These are phyloP conservation scores for Erysimum cheiri DNA, from an alignment of 441 rosid species.

Conservation along the genomic window DNA sequence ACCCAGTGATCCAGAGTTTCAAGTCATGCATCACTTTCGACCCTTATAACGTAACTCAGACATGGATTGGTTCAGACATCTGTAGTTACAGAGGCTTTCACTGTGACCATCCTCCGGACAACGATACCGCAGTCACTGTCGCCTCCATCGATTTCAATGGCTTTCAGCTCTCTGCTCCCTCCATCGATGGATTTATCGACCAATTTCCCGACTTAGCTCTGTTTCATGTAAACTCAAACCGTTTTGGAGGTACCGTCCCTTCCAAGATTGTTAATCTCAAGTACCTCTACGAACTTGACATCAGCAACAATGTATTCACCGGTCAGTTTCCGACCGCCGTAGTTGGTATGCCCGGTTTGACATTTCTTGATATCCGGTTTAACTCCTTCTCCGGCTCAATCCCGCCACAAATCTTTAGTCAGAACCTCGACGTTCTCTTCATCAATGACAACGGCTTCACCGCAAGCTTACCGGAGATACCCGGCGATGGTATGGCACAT, in stretches of 20 bases:
- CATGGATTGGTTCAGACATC: conserved; percentile 78
- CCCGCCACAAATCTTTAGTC: conserved; percentile 73
- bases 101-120: conserved; percentile 84
- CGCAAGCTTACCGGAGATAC: conserved; percentile 56
- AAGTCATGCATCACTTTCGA: conserved; percentile 74
- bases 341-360: conserved; percentile 60
- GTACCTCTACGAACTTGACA: conserved; percentile 83
- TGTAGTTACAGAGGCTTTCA: conserved; percentile 81
- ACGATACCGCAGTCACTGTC: conserved; percentile 66
- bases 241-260: conserved; percentile 64
- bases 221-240: conserved; percentile 90
- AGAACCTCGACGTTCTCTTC: conserved; percentile 69
- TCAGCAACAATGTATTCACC: conserved; percentile 76
- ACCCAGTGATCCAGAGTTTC: conserved; percentile 79
- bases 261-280: conserved; percentile 62
- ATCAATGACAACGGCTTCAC: conserved; percentile 72
- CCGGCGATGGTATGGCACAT: conserved; percentile 49
- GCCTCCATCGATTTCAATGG: conserved; percentile 93
- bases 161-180: conserved; percentile 73
- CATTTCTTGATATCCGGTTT: conserved; percentile 77
- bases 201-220: conserved; percentile 74
- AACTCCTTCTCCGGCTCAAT: conserved; percentile 72
- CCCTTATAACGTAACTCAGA: conserved; percentile 67
- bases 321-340: conserved; percentile 79
- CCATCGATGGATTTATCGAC: conserved; percentile 78